Percentiles rank a stretch among this genome's conserved stretches.
Evolutionary conservation across 441 rosid species (phyloP).

Genomic region (Lepidium campestre): DNA sequence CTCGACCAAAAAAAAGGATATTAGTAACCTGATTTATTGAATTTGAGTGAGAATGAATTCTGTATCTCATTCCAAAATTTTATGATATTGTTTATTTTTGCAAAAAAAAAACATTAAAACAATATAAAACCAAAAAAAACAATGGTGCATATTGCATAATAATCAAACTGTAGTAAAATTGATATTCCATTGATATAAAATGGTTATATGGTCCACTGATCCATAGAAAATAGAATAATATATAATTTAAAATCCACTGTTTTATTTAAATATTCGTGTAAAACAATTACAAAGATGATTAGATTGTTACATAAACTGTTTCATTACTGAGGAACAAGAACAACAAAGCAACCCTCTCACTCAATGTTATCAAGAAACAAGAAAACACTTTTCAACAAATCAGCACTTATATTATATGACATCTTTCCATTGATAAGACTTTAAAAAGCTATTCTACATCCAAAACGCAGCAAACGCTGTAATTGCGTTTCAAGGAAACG

Average conservation of each 20-base stretch:
- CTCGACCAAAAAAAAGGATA: no score
- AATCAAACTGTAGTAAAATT: neutral
- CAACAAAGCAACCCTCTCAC: constrained; percentile 17
- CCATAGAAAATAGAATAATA: neutral
- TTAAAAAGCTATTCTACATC: constrained; percentile 15
- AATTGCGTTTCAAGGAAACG: constrained; percentile 3
- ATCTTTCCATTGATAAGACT: constrained; percentile 7
- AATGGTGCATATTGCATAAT: neutral
- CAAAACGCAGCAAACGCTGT: constrained; percentile 21
- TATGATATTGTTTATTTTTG: no score
- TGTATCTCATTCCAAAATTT: no score
- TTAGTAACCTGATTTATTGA: no score
- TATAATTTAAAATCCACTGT: neutral
- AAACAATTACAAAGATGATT: neutral
- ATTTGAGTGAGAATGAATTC: no score
- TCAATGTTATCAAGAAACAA: constrained; percentile 17
- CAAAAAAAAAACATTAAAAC: neutral
- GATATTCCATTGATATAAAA: neutral
- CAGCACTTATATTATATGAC: constrained; percentile 8
- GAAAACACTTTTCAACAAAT: constrained; percentile 14
- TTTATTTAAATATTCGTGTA: neutral
- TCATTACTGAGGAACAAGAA: constrained; percentile 10
- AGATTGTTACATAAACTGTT: constrained; percentile 11
- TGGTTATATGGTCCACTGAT: neutral
- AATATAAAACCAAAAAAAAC: no score